Conservation (phyloP, 2,329 filamentous ascomycete genomes). For the Sarocladium brachiariae region DNA sequence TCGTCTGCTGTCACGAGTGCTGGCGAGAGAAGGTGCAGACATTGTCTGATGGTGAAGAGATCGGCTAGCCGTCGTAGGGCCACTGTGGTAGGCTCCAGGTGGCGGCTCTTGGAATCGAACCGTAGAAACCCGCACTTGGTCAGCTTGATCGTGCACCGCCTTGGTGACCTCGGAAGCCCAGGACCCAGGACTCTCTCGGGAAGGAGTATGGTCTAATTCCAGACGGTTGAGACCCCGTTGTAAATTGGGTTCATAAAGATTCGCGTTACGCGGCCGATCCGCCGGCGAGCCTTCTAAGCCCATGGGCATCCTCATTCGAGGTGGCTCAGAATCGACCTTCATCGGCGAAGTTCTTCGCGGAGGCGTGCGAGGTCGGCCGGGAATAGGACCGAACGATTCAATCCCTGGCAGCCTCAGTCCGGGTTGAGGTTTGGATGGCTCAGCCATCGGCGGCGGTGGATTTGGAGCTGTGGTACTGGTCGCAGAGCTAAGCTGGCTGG, state of each 20-base stretch:
- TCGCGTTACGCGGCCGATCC: conserved; percentile 32
- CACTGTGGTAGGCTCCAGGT: conserved; percentile 23
- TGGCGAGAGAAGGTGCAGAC: conserved; percentile 50
- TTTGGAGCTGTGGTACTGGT: conserved; percentile 58
- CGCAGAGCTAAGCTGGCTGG: conserved; percentile 69
- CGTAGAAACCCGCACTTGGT: conserved; percentile 39
- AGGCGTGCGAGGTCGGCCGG: conserved; percentile 49
- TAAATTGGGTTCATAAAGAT: conserved; percentile 58
- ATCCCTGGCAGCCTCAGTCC: conserved; percentile 75
- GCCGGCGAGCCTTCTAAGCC: conserved; percentile 22
- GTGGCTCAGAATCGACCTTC: conserved; percentile 56
- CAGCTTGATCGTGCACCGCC: conserved; percentile 47
- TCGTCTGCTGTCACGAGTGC: conserved; percentile 55
- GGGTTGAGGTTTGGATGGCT: conserved; percentile 44
- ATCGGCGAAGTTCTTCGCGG: conserved; percentile 64
- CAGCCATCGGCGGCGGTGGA: conserved; percentile 43
- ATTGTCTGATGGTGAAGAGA: conserved; percentile 50
- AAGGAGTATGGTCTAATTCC: conserved; percentile 50
- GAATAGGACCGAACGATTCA: conserved; percentile 79
- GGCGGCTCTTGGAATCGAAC: conserved; percentile 48
- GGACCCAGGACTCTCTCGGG: conserved; percentile 42
- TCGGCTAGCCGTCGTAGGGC: conserved; percentile 22
- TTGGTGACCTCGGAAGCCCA: conserved; percentile 53
- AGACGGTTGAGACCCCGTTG: conserved; percentile 60
- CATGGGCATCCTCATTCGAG: conserved; percentile 25